Base-by-base conservation (phyloP, 2,329 filamentous ascomycete genomes). In the Zymoseptoria crescenta region DNA sequence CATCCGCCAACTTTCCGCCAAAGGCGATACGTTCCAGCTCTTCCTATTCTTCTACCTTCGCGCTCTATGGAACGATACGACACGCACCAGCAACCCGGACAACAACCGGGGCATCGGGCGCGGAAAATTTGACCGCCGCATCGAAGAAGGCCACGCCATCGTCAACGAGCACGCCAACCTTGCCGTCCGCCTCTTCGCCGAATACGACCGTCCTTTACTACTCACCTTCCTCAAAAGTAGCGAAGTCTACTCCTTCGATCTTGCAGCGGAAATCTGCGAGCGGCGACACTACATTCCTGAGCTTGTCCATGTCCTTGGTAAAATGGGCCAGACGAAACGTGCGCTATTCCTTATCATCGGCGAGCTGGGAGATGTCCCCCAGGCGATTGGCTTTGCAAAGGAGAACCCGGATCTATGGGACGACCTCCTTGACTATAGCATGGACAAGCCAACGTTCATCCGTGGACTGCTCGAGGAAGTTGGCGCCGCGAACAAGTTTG, bases 391-490 rank as follows among this genome's bases (percentile, higher is more conserved):
- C 1, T 99, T 99, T 69, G 92, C 91, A 56, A 96, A 96, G 73
- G 87, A 92, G 62, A 91, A 97, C 70, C 86, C 87, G 0, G 92
- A 96, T 67, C 81, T 99, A 0, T 99, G 94, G 94, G 89, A 96
- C 64, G 92, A 97, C 69, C 80, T 99, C 7, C 83, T 99, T 5
- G 86, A 93, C 67, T 97, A 97, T 74, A 93, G 89, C 61, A 97
- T 99, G 94, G 91, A 96, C 75, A 96, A 96, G 70, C 94, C 94
- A 0, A 85, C 85, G 49, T 99, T 99, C 75, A 97, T 99, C 65
- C 87, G 90, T 10, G 92, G 89, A 0, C 79, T 99, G 3, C 83
- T 99, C 0, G 91, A 96, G 69, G 91, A 97, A 75, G 93, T 96
- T 1, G 94, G 94, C 41, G 97, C 92, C 0, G 85, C 91, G 1